Evolutionary conservation across 495 filamentous ascomycete species (phyloP).

Genomic region (Neurospora sp.): DNA sequence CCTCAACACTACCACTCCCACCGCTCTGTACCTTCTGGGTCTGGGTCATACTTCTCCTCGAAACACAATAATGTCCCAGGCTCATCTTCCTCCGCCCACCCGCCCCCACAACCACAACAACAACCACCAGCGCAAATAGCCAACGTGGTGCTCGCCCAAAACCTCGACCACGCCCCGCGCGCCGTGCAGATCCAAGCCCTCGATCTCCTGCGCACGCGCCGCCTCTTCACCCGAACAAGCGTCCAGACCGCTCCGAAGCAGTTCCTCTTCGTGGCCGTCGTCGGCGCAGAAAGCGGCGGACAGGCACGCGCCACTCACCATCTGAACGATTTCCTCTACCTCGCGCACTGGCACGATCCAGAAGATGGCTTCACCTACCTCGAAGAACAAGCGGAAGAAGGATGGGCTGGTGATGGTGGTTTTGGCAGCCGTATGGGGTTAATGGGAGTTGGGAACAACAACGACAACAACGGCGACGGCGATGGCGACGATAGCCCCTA

Average conservation of each 20-base stretch:
- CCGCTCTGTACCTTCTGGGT: not conserved
- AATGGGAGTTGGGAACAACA: constrained; percentile 1
- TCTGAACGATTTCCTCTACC: constrained; percentile 75
- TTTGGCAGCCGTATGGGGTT: not conserved
- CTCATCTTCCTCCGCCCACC: not conserved
- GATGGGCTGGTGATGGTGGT: not conserved
- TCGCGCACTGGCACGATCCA: constrained; percentile 75
- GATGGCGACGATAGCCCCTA: not conserved
- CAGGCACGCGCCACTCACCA: constrained; percentile 38
- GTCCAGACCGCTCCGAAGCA: constrained; percentile 63
- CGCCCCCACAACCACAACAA: not conserved
- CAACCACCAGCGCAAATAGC: constrained; percentile 40
- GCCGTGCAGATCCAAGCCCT: constrained; percentile 80
- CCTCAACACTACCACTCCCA: not conserved
- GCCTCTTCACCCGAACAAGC: constrained; percentile 61
- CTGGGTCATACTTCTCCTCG: not conserved
- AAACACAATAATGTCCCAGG: not conserved
- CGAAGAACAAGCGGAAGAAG: constrained; percentile 42
- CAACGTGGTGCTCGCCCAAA: constrained; percentile 71
- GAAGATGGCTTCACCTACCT: constrained; percentile 65
- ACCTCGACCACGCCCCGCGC: constrained; percentile 59
- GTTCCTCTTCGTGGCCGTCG: constrained; percentile 72
- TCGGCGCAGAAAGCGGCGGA: constrained; percentile 37
- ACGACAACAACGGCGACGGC: not conserved
- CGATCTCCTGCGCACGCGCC: constrained; percentile 69